These are phyloP conservation scores for apple (Malus domestica) DNA, from an alignment of 306 rosid species.

Conservation along the genomic window ASM211411v1 NC_041796.1:12291001-12291500, in stretches of 20 bases:
- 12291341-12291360: conserved; percentile 72
- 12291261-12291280: conserved; percentile 99
- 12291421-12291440: conserved; percentile 99
- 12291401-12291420: conserved; percentile 97
- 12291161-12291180: conserved; percentile 15
- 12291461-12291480: conserved; percentile 77
- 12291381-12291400: conserved; percentile 79
- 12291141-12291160: conserved; percentile 87
- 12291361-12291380: conserved; percentile 98
- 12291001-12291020: conserved; percentile 96
- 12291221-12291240: neutral
- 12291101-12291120: conserved; percentile 92
- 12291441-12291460: conserved; percentile 99
- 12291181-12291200: neutral
- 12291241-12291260: conserved; percentile 96
- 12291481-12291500: conserved; percentile 45
- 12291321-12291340: conserved; percentile 81
- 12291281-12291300: conserved; percentile 99
- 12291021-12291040: conserved; percentile 95
- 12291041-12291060: conserved; percentile 99
- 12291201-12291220: neutral
- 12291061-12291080: conserved; percentile 97
- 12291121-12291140: conserved; percentile 91
- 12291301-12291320: conserved; percentile 94
- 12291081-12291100: conserved; percentile 91